Evolutionary conservation across 495 filamentous ascomycete species (phyloP).

Genomic region (Daldinia bambusicola): DNA sequence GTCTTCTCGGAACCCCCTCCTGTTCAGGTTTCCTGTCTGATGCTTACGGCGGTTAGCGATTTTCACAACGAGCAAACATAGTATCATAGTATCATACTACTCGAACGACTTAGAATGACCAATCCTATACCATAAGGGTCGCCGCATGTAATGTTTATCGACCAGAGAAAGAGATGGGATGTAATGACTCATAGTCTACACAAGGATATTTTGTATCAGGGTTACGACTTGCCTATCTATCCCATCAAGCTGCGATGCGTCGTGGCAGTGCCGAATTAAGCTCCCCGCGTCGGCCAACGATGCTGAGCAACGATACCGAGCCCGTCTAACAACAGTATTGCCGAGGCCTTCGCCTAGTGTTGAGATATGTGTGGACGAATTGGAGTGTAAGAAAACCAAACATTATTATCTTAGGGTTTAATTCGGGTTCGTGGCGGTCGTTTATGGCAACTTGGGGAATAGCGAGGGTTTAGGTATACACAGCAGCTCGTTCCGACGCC

Average conservation of each 20-base stretch:
- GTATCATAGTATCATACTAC: background rate
- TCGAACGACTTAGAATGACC: background rate
- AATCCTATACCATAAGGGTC: background rate
- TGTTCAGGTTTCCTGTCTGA: background rate
- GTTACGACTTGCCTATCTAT: background rate
- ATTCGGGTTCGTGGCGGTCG: background rate
- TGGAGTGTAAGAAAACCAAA: background rate
- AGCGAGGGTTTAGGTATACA: background rate
- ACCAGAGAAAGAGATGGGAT: background rate
- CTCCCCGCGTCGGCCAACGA: background rate
- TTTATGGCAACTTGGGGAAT: background rate
- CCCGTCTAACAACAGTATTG: background rate
- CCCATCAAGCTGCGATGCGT: background rate
- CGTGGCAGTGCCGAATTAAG: slow-evolving; percentile 5
- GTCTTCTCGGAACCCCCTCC: slow-evolving; percentile 10
- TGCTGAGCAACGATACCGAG: background rate
- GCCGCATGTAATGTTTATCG: background rate
- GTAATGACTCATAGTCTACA: background rate
- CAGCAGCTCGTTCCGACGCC: background rate
- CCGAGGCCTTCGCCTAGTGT: background rate
- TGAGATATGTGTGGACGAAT: background rate
- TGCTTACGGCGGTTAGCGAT: background rate
- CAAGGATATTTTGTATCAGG: background rate
- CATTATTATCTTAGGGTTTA: background rate
- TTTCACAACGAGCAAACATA: background rate